phyloP scores from a whole-genome alignment of 2,329 filamentous ascomycete species.

The Blastomyces parvus region DNA sequence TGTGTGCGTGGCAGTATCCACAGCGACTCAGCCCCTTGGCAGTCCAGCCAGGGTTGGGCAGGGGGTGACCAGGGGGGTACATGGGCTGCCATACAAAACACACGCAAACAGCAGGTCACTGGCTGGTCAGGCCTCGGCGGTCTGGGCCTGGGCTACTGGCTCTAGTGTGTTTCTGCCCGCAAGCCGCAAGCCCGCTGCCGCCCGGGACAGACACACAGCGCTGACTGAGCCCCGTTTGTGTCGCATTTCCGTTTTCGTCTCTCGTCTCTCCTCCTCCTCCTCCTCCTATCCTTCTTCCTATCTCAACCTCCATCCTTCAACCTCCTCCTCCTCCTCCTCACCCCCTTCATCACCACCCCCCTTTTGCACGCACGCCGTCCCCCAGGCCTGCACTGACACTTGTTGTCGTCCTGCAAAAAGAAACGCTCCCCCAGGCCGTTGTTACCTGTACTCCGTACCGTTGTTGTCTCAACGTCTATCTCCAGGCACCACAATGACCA shows the following conservation, averaged over 20 bases:
- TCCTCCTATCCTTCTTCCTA: too few species aligned
- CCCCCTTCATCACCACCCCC: too few species aligned
- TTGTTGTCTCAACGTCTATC: background rate
- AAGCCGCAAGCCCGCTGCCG: background rate
- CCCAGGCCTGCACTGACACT: background rate
- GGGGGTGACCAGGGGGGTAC: background rate
- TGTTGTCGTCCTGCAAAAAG: background rate
- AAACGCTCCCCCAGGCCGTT: background rate
- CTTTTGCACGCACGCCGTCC: background rate
- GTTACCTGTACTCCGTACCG: too few species aligned
- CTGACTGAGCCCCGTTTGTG: background rate
- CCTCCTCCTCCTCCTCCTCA: background rate
- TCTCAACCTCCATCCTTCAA: background rate
- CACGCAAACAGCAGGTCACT: background rate
- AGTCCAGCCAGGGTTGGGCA: background rate
- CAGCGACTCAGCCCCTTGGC: background rate
- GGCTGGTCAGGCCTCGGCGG: background rate
- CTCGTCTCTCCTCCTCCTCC: too few species aligned
- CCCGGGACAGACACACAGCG: too few species aligned
- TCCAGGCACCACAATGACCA: background rate
- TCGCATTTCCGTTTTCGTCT: background rate
- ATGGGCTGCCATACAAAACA: background rate
- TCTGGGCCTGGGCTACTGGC: background rate
- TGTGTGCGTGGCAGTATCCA: background rate
- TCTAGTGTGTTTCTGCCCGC: background rate